phyloP scores from a whole-genome alignment of 495 filamentous ascomycete species.

The Astrothelium subdiscretum region DNA sequence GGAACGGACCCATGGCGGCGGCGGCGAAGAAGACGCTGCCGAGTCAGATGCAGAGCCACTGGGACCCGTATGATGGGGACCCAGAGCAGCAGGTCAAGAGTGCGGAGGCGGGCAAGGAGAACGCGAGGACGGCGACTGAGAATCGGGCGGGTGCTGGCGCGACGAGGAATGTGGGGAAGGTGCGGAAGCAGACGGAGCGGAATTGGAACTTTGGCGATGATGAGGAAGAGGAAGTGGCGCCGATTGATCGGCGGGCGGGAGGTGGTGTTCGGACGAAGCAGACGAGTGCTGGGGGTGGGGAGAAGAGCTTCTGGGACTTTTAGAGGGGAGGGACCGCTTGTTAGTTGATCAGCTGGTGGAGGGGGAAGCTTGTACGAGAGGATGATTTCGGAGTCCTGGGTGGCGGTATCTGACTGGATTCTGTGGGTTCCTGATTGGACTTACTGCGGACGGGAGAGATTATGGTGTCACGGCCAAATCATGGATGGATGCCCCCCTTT shows the following conservation, averaged over 20 bases:
- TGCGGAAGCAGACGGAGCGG: conserved; percentile 47
- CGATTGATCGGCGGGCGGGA: conserved; percentile 18
- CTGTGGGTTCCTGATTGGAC: neutral
- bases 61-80: neutral
- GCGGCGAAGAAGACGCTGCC: too few species aligned
- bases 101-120: neutral
- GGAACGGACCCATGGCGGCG: conserved; percentile 5
- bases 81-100: conserved; percentile 13
- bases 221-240: conserved; percentile 29
- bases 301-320: conserved; percentile 41
- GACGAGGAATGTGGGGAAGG: conserved; percentile 65
- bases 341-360: neutral
- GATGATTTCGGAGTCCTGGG: neutral
- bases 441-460: neutral
- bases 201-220: conserved; percentile 52
- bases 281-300: conserved; percentile 28
- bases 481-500: neutral
- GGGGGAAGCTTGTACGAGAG: neutral
- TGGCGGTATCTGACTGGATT: neutral
- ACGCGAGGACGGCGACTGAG: conserved; percentile 15
- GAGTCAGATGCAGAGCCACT: conserved; percentile 4
- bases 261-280: conserved; percentile 11
- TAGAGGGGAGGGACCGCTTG: conserved; percentile 10
- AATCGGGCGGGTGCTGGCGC: conserved; percentile 36
- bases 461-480: neutral